Evolutionary conservation across 2,329 filamentous ascomycete genomes (phyloP).

Genomic region (Akanthomyces lecanii): DNA sequence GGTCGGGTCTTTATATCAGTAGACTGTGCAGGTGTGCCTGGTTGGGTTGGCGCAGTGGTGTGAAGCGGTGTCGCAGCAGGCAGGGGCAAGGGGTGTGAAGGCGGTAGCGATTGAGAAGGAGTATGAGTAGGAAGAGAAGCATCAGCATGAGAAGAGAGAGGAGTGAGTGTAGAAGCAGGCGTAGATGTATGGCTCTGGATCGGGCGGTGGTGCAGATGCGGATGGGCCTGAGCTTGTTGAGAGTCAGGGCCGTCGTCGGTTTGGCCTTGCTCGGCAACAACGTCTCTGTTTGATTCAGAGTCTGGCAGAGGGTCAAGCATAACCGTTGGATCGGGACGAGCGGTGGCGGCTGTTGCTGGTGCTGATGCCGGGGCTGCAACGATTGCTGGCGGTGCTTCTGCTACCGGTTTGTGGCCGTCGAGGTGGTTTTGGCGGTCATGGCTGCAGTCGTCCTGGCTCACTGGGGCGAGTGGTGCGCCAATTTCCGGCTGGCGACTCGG

Average conservation of each 20-base stretch:
- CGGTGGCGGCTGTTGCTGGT: neutral
- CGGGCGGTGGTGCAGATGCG: neutral
- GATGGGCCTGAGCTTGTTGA: neutral
- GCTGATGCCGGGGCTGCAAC: neutral
- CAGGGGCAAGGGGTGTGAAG: constrained; percentile 13
- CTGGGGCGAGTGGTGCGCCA: constrained; percentile 47
- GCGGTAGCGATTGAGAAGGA: neutral
- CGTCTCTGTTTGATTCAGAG: neutral
- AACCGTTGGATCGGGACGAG: constrained; percentile 7
- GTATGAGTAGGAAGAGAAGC: neutral
- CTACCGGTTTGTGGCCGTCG: constrained; percentile 14
- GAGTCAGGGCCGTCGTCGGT: neutral
- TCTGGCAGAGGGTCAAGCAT: neutral
- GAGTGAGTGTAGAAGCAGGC: constrained; percentile 1
- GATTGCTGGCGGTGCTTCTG: constrained; percentile 3
- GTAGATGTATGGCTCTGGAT: neutral
- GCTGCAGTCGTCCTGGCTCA: constrained; percentile 32
- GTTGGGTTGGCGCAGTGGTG: constrained; percentile 9
- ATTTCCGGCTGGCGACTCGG: constrained; percentile 48
- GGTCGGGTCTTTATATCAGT: constrained; percentile 15
- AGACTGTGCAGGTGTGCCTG: constrained; percentile 6
- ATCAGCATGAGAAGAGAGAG: neutral
- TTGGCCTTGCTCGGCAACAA: neutral
- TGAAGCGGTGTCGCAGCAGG: constrained; percentile 14
- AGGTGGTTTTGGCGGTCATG: neutral